These are phyloP conservation scores for Globisporangium spiculum DNA, from an alignment of 352 stramenopile species.

Conservation along the genomic window DNA sequence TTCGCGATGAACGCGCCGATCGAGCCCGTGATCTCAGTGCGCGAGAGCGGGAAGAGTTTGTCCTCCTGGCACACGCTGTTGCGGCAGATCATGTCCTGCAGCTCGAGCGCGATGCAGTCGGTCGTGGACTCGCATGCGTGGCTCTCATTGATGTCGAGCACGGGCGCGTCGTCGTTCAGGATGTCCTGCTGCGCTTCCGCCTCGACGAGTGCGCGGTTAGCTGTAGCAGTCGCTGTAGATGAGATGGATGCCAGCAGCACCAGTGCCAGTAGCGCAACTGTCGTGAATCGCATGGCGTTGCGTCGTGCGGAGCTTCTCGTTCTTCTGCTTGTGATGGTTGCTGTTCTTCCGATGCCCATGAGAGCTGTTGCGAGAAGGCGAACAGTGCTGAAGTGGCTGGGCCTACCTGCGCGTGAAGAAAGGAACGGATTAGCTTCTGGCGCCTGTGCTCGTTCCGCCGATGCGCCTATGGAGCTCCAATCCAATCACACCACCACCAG, in stretches of 20 bases:
- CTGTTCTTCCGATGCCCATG: no score
- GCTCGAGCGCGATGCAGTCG: conserved; percentile 45
- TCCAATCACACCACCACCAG: no score
- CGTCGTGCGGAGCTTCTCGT: no score
- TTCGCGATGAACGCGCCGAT: conserved; percentile 63
- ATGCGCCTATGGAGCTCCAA: no score
- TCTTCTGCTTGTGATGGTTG: no score
- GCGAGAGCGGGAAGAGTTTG: conserved; percentile 57
- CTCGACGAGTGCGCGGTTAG: conserved; percentile 1
- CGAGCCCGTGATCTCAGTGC: conserved; percentile 53
- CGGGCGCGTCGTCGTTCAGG: conserved; percentile 16
- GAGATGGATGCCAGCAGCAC: background rate
- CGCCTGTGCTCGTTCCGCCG: no score
- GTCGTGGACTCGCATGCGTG: conserved; percentile 37
- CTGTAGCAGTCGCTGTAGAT: background rate
- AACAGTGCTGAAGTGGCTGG: no score
- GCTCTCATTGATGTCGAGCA: conserved; percentile 20
- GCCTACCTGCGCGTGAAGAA: no score
- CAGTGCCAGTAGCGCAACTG: background rate
- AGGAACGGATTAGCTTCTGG: no score
- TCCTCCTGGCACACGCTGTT: conserved; percentile 46
- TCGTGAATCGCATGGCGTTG: conserved; percentile 19
- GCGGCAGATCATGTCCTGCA: conserved; percentile 42
- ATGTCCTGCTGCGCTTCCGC: conserved; percentile 12
- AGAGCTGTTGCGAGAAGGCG: no score